These are phyloP conservation scores for Ruellia speciosa DNA, from an alignment of 305 asterid genomes.

Conservation along the genomic window DNA sequence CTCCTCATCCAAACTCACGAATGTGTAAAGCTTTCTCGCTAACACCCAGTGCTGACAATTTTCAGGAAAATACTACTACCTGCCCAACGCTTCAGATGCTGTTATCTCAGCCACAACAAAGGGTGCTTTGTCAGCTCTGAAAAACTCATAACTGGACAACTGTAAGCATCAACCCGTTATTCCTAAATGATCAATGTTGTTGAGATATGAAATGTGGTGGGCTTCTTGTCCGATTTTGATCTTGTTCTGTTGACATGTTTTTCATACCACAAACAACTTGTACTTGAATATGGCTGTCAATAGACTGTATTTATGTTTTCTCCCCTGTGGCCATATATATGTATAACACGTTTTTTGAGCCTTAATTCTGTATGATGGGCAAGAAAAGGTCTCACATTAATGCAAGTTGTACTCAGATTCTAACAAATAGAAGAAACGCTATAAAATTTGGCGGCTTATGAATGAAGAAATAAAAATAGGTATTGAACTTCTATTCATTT, in stretches of 20 bases:
- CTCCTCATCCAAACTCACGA: background rate
- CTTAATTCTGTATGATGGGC: background rate
- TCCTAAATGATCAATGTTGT: background rate
- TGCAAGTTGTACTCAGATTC: too few species aligned
- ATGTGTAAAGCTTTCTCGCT: background rate
- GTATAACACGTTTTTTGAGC: background rate
- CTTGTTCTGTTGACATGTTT: conserved; percentile 16
- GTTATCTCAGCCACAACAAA: conserved; percentile 88
- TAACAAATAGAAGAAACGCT: too few species aligned
- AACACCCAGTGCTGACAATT: background rate
- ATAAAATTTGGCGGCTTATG: too few species aligned
- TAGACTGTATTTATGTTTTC: background rate
- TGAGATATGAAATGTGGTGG: conserved; percentile 6
- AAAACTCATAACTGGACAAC: conserved; percentile 38
- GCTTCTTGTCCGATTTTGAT: conserved; percentile 6
- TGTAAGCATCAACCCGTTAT: background rate
- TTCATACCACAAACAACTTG: background rate
- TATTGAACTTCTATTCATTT: too few species aligned
- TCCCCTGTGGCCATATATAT: too few species aligned
- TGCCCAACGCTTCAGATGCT: conserved; percentile 97
- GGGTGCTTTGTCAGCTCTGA: conserved; percentile 77
- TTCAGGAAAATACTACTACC: conserved; percentile 90
- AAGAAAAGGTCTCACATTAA: background rate
- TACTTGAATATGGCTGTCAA: background rate
- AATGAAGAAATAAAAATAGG: too few species aligned